Percentiles rank a stretch among this genome's conserved stretches.
Conservation (phyloP, 441 rosid genomes). For the Cnidoscolus chayamansa region DNA sequence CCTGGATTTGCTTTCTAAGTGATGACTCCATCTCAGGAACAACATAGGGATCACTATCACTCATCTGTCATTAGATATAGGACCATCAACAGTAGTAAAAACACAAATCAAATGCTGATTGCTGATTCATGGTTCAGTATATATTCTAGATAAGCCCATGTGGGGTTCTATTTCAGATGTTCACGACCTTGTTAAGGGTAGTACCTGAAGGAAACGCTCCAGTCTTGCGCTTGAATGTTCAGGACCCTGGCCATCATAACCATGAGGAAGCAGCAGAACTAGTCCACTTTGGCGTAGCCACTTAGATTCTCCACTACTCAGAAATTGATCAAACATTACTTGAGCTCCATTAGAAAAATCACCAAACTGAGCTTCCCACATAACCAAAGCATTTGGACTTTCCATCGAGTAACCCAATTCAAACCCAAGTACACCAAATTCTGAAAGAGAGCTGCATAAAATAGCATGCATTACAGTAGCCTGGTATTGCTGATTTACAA, state of each 20-base stretch:
- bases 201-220: conserved; percentile 95
- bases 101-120: neutral
- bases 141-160: neutral
- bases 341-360: conserved; percentile 95
- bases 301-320: conserved; percentile 93
- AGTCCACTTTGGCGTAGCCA: conserved; percentile 98
- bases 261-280: conserved; percentile 89
- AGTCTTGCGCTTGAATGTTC: conserved; percentile 96
- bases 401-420: conserved; percentile 98
- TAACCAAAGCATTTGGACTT: conserved; percentile 79
- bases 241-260: conserved; percentile 98
- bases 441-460: conserved; percentile 81
- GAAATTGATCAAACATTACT: conserved; percentile 90
- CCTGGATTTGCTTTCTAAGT: conserved; percentile 88
- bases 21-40: conserved; percentile 96
- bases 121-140: neutral
- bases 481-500: too few species aligned
- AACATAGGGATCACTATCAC: conserved; percentile 81
- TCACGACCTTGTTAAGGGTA: neutral
- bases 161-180: too few species aligned
- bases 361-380: conserved; percentile 99
- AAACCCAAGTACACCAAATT: conserved; percentile 94
- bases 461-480: neutral
- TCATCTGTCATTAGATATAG: conserved; percentile 59
- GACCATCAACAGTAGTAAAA: neutral